Conservation (phyloP, 768 basidiomycete species). For the Auricularia sp. region DNA sequence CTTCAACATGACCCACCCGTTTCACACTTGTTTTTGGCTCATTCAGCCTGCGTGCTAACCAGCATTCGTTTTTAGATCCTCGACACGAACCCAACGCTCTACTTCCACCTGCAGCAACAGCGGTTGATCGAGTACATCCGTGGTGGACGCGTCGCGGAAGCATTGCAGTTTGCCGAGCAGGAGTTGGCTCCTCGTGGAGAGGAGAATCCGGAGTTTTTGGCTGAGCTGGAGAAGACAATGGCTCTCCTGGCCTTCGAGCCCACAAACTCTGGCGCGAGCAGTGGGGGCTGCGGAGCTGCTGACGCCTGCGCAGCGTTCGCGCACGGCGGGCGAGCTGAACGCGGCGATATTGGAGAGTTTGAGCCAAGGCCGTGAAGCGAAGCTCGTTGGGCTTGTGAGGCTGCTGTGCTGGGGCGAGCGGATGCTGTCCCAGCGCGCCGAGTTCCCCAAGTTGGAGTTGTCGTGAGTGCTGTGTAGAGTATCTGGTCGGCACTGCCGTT, state of each 20-base stretch:
- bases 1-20: constrained; percentile 77
- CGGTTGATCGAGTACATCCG: constrained; percentile 93
- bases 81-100: constrained; percentile 86
- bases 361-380: constrained; percentile 88
- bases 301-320: constrained; percentile 79
- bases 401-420: constrained; percentile 84
- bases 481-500: neutral
- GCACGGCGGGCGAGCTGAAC: constrained; percentile 94
- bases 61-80: constrained; percentile 57
- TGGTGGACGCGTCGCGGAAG: constrained; percentile 64
- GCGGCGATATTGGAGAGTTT: constrained; percentile 88
- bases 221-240: constrained; percentile 92
- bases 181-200: constrained; percentile 93
- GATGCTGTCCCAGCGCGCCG: constrained; percentile 64
- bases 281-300: constrained; percentile 54
- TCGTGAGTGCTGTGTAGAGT: constrained; percentile 11
- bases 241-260: constrained; percentile 76
- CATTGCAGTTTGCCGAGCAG: constrained; percentile 82
- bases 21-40: constrained; percentile 10
- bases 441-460: constrained; percentile 59
- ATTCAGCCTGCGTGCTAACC: constrained; percentile 1
- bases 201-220: constrained; percentile 86
- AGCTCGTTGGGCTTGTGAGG: constrained; percentile 72
- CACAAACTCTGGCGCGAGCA: constrained; percentile 14
- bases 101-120: constrained; percentile 94